phyloP scores from a whole-genome alignment of 2,329 filamentous ascomycete species.

The Alternaria longipes region DNA sequence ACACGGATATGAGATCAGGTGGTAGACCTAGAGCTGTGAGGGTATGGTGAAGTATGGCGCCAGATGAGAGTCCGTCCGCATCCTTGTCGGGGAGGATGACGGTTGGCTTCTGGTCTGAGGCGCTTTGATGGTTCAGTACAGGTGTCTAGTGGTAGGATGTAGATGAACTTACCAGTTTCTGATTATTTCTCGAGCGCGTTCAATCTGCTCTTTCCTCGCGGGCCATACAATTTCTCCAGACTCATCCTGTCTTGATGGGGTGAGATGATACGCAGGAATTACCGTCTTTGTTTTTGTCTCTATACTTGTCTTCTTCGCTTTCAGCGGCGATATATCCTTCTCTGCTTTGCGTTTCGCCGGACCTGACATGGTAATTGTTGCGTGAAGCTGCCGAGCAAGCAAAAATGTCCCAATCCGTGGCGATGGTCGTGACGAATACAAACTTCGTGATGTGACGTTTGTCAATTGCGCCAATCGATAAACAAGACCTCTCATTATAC shows the following conservation, averaged over 20 bases:
- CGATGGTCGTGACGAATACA: neutral
- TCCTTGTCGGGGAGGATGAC: constrained; percentile 75
- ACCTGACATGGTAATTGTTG: constrained; percentile 29
- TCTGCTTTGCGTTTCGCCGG: constrained; percentile 44
- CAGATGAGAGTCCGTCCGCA: constrained; percentile 72
- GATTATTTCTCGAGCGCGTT: constrained; percentile 65
- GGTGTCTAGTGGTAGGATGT: neutral
- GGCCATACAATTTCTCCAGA: constrained; percentile 67
- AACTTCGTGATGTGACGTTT: neutral
- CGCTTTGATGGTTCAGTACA: constrained; percentile 53
- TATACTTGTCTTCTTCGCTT: constrained; percentile 30
- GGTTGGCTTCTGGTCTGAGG: constrained; percentile 59
- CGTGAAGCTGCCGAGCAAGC: constrained; percentile 18
- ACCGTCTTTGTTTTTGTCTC: constrained; percentile 30
- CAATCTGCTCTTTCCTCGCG: constrained; percentile 65
- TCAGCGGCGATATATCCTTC: constrained; percentile 21
- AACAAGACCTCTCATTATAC: constrained; percentile 6
- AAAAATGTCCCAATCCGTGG: neutral
- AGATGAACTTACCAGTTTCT: constrained; percentile 61
- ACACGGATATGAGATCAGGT: constrained; percentile 62
- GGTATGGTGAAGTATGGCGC: constrained; percentile 69
- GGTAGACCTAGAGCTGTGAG: constrained; percentile 67
- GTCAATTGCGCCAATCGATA: neutral
- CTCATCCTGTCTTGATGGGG: constrained; percentile 37
- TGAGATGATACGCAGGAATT: constrained; percentile 45